phyloP scores from a whole-genome alignment of 1,139 yeast species.

The Taphrina communis region DNA sequence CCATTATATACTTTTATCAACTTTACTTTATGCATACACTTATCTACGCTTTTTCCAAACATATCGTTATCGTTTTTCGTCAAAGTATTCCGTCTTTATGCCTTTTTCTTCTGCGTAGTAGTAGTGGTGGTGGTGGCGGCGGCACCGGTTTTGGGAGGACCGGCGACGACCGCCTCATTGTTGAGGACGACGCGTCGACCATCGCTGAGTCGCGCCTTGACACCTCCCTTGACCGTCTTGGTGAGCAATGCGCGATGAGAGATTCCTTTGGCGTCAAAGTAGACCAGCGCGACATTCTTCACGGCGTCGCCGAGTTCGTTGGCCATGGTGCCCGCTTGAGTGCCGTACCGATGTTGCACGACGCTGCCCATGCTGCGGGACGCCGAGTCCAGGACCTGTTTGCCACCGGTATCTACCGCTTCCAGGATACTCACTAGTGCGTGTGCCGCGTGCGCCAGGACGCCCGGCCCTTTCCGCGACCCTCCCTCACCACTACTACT shows the following conservation, averaged over 20 bases:
- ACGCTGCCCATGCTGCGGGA: conserved; percentile 26
- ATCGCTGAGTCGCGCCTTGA: conserved; percentile 39
- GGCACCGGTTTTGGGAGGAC: too few species aligned
- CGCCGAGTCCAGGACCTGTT: conserved; percentile 28
- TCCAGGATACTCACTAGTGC: conserved; percentile 58
- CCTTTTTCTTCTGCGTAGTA: background rate
- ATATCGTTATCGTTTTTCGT: background rate
- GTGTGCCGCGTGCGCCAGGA: conserved; percentile 62
- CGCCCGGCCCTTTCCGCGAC: conserved; percentile 28
- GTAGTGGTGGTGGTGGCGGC: background rate
- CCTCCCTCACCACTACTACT: background rate
- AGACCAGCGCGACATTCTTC: conserved; percentile 39
- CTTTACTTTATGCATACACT: background rate
- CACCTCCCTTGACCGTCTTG: conserved; percentile 31
- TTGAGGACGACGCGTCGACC: conserved; percentile 35
- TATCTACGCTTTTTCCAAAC: background rate
- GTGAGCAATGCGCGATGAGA: conserved; percentile 37
- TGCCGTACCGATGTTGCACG: conserved; percentile 37
- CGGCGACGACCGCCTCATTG: background rate
- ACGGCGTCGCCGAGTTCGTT: conserved; percentile 29
- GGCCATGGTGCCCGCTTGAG: conserved; percentile 38
- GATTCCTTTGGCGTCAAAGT: conserved; percentile 40
- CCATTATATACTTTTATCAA: too few species aligned
- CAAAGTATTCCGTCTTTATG: background rate
- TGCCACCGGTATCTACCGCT: conserved; percentile 76